These are phyloP conservation scores for Rhodotorula paludigena DNA, from an alignment of 768 basidiomycete species.

Conservation along the genomic window DNA sequence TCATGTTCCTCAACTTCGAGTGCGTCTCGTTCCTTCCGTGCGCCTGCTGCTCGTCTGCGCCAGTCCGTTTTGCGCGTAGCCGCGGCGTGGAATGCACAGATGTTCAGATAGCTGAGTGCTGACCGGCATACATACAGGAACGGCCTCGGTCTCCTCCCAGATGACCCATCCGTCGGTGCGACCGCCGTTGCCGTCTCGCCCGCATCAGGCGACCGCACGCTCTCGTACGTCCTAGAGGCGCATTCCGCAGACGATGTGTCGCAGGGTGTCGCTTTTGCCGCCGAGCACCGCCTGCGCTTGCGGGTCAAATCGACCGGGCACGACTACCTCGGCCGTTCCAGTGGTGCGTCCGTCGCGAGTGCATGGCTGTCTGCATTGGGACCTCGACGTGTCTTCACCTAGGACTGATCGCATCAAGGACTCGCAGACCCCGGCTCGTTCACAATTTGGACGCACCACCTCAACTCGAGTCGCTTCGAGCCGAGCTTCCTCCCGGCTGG, in stretches of 20 bases:
- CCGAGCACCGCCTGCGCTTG: slow-evolving; percentile 2
- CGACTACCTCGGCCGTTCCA: slow-evolving; percentile 17
- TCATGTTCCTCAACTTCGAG: slow-evolving; percentile 22
- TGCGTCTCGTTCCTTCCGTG: not conserved
- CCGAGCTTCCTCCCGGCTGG: slow-evolving; percentile 2
- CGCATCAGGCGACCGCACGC: not conserved
- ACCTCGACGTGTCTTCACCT: too few species aligned
- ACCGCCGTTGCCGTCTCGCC: not conserved
- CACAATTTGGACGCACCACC: slow-evolving; percentile 20
- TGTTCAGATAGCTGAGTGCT: too few species aligned
- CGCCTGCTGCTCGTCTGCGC: not conserved
- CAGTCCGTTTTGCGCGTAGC: not conserved
- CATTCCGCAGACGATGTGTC: not conserved
- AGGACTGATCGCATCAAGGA: too few species aligned
- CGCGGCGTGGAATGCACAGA: too few species aligned
- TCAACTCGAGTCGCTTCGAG: not conserved
- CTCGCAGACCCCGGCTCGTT: slow-evolving; percentile 6
- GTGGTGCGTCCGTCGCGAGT: too few species aligned
- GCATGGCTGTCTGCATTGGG: too few species aligned
- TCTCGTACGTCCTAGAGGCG: slow-evolving; percentile 14
- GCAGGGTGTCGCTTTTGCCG: not conserved
- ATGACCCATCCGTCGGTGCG: too few species aligned
- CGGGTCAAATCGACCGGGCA: slow-evolving; percentile 21
- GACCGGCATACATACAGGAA: too few species aligned
- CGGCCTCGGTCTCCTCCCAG: not conserved